Conservation (phyloP, 106 monocot species). For the Dendrobium nobile region DNA sequence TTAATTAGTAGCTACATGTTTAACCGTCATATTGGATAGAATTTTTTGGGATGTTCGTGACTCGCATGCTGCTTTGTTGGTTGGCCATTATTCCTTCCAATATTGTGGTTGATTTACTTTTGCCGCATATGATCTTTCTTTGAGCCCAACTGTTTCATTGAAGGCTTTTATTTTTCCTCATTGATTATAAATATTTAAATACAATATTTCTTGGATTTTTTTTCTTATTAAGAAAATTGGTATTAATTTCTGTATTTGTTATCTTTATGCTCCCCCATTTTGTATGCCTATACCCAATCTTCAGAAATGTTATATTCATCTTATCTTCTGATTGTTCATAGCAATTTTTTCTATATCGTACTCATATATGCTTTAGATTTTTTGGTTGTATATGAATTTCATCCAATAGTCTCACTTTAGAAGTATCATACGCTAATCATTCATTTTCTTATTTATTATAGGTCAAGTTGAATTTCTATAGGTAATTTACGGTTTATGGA, state of each 20-base stretch:
- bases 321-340: neutral
- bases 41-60: conserved; percentile 17
- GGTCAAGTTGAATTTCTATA: neutral
- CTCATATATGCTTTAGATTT: neutral
- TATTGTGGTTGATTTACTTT: conserved; percentile 20
- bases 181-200: conserved; percentile 1
- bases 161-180: neutral
- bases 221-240: neutral
- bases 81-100: conserved; percentile 34
- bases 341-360: neutral
- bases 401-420: neutral
- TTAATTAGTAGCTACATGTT: too few relatives aligned
- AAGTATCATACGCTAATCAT: neutral
- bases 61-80: conserved; percentile 22
- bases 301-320: neutral
- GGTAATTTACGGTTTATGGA: conserved; percentile 39
- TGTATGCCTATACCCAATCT: neutral
- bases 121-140: conserved; percentile 11
- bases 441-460: neutral
- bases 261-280: neutral
- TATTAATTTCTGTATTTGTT: conserved; percentile 1
- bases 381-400: neutral
- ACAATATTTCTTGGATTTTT: neutral
- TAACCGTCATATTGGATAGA: too few relatives aligned
- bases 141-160: neutral